A percentile compares a stretch with the other conserved stretches of the same genome.
Evolutionary conservation across 805 yeast species (phyloP).

Genomic region (Kurtzmaniella fragi): DNA sequence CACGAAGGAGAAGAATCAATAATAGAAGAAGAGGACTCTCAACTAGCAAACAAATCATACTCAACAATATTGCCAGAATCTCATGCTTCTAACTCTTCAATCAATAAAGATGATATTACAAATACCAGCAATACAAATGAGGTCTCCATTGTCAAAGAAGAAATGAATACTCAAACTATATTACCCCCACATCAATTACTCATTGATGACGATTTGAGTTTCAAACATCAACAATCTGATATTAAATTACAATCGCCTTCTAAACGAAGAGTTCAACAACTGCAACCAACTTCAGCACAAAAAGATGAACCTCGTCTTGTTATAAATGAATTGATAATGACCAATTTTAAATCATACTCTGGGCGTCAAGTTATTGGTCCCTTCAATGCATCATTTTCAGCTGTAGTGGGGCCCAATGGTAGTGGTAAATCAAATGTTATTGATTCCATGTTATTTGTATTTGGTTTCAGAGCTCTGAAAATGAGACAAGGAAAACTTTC

Average conservation of each 20-base stretch:
- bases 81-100: no score
- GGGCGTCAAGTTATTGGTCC: slow-evolving; percentile 94
- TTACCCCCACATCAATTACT: no score
- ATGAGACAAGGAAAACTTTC: slow-evolving; percentile 95
- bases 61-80: not conserved
- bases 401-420: slow-evolving; percentile 98
- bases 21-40: not conserved
- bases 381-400: slow-evolving; percentile 87
- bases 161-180: not conserved
- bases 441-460: slow-evolving; percentile 92
- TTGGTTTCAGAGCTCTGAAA: slow-evolving; percentile 93
- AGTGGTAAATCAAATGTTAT: slow-evolving; percentile 97
- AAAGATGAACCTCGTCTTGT: slow-evolving; percentile 56
- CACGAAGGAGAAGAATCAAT: no score
- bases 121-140: slow-evolving; percentile 3
- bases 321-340: slow-evolving; percentile 66
- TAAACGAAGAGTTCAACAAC: slow-evolving; percentile 17
- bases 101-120: not conserved
- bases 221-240: slow-evolving; percentile 25
- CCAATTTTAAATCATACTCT: slow-evolving; percentile 92
- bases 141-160: not conserved
- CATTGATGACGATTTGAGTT: slow-evolving; percentile 12
- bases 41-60: not conserved
- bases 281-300: slow-evolving; percentile 5
- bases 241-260: slow-evolving; percentile 21